Evolutionary conservation across 1,284 basidiomycete species (phyloP).

Genomic region (Papiliotrema terrestris): DNA sequence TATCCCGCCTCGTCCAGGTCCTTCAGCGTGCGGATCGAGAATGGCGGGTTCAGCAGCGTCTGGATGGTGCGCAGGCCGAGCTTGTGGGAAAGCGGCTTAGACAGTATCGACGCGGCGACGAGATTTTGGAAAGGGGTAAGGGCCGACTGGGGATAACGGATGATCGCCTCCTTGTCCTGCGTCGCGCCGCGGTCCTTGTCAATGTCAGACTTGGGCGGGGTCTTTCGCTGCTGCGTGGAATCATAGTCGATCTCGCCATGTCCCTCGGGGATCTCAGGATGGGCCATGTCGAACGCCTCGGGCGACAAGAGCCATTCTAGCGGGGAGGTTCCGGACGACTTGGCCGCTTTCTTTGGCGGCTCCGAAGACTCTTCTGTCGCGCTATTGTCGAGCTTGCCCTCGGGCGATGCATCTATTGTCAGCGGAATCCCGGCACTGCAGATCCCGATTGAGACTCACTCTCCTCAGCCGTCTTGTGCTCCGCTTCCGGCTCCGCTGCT

Average conservation of each 20-base stretch:
- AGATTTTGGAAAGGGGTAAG: slow-evolving; percentile 33
- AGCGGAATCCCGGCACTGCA: neutral
- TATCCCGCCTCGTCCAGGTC: slow-evolving; percentile 20
- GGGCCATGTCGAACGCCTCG: slow-evolving; percentile 26
- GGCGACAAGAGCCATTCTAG: slow-evolving; percentile 25
- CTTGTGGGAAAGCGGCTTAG: slow-evolving; percentile 30
- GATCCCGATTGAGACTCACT: neutral
- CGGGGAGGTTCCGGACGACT: slow-evolving; percentile 2
- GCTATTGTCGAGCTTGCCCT: neutral
- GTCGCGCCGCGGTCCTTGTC: slow-evolving; percentile 1
- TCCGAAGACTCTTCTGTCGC: neutral
- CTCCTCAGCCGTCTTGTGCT: neutral
- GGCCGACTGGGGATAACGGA: slow-evolving; percentile 25
- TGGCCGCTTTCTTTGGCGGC: slow-evolving; percentile 8
- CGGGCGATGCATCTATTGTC: neutral
- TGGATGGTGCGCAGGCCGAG: slow-evolving; percentile 30
- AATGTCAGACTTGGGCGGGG: slow-evolving; percentile 9
- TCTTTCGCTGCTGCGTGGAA: slow-evolving; percentile 6
- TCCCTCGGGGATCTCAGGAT: slow-evolving; percentile 18
- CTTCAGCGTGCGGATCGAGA: slow-evolving; percentile 15
- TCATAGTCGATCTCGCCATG: slow-evolving; percentile 29
- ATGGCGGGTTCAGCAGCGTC: slow-evolving; percentile 30
- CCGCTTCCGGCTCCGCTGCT: neutral
- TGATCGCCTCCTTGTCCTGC: slow-evolving; percentile 4
- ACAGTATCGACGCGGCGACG: slow-evolving; percentile 22